Percentiles rank a stretch among this genome's conserved stretches.
phyloP scores from a whole-genome alignment of 2,329 filamentous ascomycete species.

The Phialemonium atrogriseum region DNA sequence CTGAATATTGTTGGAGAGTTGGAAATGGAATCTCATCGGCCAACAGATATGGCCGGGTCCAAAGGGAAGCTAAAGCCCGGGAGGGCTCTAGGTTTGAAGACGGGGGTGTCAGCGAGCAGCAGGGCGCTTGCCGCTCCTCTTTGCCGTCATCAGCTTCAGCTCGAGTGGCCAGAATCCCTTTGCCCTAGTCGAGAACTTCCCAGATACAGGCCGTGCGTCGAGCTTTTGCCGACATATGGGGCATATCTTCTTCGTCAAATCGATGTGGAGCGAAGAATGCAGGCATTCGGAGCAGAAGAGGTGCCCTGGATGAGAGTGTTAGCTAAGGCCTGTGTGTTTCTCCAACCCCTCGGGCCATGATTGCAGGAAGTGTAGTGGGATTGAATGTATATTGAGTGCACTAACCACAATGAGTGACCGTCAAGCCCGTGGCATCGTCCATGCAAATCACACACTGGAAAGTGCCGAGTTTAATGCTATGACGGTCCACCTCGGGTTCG shows the following conservation, averaged over 20 bases:
- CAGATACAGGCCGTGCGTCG: constrained; percentile 29
- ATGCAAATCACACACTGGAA: constrained; percentile 63
- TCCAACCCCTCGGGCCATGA: too few relatives aligned
- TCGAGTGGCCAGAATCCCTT: constrained; percentile 52
- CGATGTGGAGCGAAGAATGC: constrained; percentile 50
- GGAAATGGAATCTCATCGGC: too few relatives aligned
- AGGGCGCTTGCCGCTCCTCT: constrained; percentile 43
- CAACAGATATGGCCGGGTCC: too few relatives aligned
- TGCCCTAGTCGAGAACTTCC: constrained; percentile 16
- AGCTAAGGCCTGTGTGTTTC: too few relatives aligned
- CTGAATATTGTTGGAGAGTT: too few relatives aligned
- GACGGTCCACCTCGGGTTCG: constrained; percentile 33
- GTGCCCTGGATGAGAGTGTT: constrained; percentile 39
- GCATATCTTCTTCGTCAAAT: constrained; percentile 47
- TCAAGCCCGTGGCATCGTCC: constrained; percentile 50
- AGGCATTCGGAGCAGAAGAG: constrained; percentile 57
- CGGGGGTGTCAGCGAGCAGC: constrained; percentile 13
- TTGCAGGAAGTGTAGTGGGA: too few relatives aligned
- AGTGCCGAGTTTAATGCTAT: constrained; percentile 36
- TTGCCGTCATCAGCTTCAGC: constrained; percentile 53
- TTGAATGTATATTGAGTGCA: too few relatives aligned
- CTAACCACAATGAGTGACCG: constrained; percentile 60
- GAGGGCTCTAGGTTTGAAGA: too few relatives aligned
- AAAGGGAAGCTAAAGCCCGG: too few relatives aligned
- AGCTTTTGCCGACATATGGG: constrained; percentile 57